A percentile compares a stretch with the other conserved stretches of the same genome.
These are phyloP conservation scores for Eucalyptus tenuipes DNA, from an alignment of 345 rosid genomes.

Conservation along the genomic window DNA sequence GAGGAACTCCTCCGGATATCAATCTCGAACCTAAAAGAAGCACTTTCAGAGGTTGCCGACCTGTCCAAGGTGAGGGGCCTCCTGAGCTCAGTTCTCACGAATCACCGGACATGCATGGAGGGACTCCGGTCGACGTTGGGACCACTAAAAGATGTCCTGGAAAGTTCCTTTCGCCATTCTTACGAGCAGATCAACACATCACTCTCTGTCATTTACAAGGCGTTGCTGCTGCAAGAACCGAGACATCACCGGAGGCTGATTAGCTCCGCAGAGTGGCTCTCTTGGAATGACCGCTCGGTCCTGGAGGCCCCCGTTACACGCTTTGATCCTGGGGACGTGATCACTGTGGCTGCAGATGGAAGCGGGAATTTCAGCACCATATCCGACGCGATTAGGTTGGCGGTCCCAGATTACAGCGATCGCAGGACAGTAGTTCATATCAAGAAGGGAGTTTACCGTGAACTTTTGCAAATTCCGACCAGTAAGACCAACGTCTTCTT, in stretches of 20 bases:
- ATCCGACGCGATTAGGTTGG: background rate
- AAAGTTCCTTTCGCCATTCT: background rate
- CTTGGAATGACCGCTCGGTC: background rate
- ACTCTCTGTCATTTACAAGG: background rate
- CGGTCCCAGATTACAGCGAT: background rate
- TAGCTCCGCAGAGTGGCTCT: background rate
- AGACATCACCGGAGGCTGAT: background rate
- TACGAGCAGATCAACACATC: background rate
- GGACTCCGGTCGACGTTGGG: background rate
- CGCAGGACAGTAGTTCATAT: background rate
- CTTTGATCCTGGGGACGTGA: background rate
- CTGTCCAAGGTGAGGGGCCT: background rate
- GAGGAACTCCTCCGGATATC: background rate
- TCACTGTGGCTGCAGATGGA: background rate
- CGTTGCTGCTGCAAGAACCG: background rate
- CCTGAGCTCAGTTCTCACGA: background rate
- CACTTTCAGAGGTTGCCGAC: background rate
- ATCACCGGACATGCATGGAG: background rate
- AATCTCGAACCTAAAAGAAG: background rate
- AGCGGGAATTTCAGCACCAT: background rate
- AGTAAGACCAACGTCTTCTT: conserved; percentile 46
- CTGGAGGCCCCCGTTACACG: background rate
- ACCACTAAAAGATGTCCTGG: background rate
- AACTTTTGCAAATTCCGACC: background rate
- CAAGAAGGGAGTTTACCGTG: background rate